These are phyloP conservation scores for Paecilomyces variotii DNA, from an alignment of 2,329 filamentous ascomycete genomes.

Conservation along the genomic window DNA sequence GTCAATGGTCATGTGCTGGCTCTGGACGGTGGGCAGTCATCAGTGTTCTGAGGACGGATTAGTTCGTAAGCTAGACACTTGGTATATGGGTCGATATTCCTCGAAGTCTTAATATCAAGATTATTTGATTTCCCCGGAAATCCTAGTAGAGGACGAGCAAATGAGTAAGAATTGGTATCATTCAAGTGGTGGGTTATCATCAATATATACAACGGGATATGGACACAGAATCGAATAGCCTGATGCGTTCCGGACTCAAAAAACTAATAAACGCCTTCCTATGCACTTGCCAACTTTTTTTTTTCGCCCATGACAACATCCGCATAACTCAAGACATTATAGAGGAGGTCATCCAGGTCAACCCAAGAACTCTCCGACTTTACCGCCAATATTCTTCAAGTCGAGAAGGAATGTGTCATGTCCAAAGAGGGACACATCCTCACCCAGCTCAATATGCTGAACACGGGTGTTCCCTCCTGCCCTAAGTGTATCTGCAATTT, in stretches of 20 bases:
- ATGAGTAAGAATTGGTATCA: background rate
- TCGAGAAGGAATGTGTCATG: slow-evolving; percentile 96
- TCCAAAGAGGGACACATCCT: slow-evolving; percentile 89
- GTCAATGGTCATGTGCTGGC: background rate
- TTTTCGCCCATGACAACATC: background rate
- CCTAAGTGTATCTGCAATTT: slow-evolving; percentile 77
- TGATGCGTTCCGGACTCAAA: background rate
- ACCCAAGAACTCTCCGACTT: slow-evolving; percentile 68
- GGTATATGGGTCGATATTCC: too few relatives aligned
- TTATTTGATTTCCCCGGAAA: too few relatives aligned
- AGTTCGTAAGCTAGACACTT: too few relatives aligned
- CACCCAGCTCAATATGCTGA: slow-evolving; percentile 81
- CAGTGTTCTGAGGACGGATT: background rate
- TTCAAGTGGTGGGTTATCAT: background rate
- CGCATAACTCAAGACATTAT: background rate
- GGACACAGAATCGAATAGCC: background rate
- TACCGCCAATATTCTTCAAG: slow-evolving; percentile 82
- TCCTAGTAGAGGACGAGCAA: background rate
- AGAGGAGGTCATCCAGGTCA: slow-evolving; percentile 27
- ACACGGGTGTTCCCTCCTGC: slow-evolving; percentile 72
- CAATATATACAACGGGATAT: background rate
- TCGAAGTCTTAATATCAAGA: too few relatives aligned
- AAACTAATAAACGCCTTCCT: background rate
- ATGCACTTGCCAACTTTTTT: background rate
- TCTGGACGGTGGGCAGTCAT: background rate